Evolutionary conservation across 148 eudicot species (phyloP).

Genomic region (Diospyros kaki): DNA sequence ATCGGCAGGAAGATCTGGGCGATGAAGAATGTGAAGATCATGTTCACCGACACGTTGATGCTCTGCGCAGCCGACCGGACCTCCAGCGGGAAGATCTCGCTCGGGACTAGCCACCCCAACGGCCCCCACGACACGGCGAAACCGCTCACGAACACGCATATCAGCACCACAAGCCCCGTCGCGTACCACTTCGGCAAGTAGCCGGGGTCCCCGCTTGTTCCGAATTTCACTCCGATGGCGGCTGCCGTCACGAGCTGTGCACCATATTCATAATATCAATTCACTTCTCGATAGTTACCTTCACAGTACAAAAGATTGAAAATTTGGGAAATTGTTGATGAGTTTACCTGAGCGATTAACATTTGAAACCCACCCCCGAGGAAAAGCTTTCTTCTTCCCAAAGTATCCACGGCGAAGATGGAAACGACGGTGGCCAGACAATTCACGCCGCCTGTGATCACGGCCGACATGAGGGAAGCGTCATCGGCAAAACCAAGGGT

Average conservation of each 20-base stretch:
- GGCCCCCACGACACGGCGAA: constrained; percentile 3
- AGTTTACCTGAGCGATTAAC: constrained; percentile 23
- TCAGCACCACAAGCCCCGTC: background rate
- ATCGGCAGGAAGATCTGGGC: background rate
- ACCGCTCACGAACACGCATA: background rate
- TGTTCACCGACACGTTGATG: background rate
- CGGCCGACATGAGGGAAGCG: constrained; percentile 24
- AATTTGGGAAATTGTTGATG: background rate
- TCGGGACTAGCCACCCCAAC: background rate
- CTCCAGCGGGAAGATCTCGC: background rate
- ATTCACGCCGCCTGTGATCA: constrained; percentile 25
- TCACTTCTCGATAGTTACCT: too few relatives aligned
- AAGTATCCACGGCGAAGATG: constrained; percentile 15
- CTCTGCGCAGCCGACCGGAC: background rate
- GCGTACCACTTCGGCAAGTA: background rate
- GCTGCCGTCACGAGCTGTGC: background rate
- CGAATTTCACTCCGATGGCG: background rate
- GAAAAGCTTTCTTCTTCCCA: constrained; percentile 26
- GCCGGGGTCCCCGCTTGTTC: background rate
- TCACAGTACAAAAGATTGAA: too few relatives aligned
- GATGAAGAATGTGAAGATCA: background rate
- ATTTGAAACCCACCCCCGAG: constrained; percentile 26
- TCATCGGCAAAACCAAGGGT: constrained; percentile 25
- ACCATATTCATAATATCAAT: too few relatives aligned
- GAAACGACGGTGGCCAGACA: constrained; percentile 24